Conservation (phyloP, 176 grass and related monocot species). For the Oryza meridionalis region DNA sequence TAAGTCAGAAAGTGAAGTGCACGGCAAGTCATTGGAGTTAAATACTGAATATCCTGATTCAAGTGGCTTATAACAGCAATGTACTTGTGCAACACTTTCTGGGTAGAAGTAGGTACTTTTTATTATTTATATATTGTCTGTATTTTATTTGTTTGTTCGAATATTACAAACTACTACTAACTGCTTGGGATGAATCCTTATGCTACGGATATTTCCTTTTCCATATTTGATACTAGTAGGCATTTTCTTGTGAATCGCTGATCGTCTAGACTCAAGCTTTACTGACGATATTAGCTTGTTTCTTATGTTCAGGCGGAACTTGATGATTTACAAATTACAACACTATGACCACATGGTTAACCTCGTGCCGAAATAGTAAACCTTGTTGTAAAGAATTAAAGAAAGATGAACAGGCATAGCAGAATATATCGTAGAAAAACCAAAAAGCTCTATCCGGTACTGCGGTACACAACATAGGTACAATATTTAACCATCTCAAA, state of each 20-base stretch:
- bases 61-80: background rate
- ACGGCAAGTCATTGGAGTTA: constrained; percentile 14
- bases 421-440: background rate
- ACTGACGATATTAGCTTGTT: background rate
- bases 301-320: background rate
- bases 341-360: background rate
- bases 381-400: background rate
- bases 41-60: background rate
- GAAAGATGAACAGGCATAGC: background rate
- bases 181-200: constrained; percentile 9
- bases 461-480: too few relatives aligned
- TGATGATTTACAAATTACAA: too few relatives aligned
- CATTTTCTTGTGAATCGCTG: background rate
- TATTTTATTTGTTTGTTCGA: background rate
- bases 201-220: background rate
- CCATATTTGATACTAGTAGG: background rate
- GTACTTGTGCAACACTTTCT: background rate
- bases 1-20: constrained; percentile 31
- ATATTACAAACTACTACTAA: background rate
- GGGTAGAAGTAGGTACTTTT: background rate
- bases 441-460: too few relatives aligned
- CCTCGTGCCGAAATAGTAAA: background rate
- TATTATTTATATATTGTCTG: background rate
- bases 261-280: background rate
- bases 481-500: too few relatives aligned